Conservation (phyloP, 306 rosid species). For the Cucumis melo region DNA sequence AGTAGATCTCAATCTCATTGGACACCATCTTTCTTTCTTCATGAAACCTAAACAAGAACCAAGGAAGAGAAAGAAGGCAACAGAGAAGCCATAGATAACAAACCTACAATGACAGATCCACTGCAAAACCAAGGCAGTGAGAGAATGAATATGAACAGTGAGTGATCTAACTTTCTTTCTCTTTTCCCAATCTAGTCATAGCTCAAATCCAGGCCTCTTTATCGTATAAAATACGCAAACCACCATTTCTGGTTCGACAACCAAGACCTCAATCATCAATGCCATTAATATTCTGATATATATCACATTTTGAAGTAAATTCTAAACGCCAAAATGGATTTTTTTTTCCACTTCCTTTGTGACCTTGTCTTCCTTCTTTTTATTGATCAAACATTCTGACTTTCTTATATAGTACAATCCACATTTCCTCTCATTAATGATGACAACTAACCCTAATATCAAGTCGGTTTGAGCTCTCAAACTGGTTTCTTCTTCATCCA, state of each 20-base stretch:
- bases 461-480: neutral
- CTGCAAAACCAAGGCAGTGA: conserved; percentile 18
- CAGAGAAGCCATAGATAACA: conserved; percentile 8
- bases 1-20: neutral
- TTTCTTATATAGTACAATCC: neutral
- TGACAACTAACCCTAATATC: neutral
- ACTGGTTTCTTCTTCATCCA: neutral
- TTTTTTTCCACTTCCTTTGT: neutral
- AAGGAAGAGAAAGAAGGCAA: conserved; percentile 15
- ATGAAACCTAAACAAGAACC: conserved; percentile 14
- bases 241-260: neutral
- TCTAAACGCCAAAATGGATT: neutral
- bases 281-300: neutral
- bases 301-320: neutral
- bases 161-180: conserved; percentile 15
- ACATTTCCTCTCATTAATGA: neutral
- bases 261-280: neutral
- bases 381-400: neutral
- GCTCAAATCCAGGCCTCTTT: neutral
- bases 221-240: neutral
- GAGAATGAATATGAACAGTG: neutral
- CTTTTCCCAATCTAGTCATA: conserved; percentile 5
- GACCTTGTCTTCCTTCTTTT: neutral
- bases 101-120: conserved; percentile 14
- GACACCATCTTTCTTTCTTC: conserved; percentile 11